phyloP scores from a whole-genome alignment of 1,139 yeast genomes.

The Insectozyma bohioensis region DNA sequence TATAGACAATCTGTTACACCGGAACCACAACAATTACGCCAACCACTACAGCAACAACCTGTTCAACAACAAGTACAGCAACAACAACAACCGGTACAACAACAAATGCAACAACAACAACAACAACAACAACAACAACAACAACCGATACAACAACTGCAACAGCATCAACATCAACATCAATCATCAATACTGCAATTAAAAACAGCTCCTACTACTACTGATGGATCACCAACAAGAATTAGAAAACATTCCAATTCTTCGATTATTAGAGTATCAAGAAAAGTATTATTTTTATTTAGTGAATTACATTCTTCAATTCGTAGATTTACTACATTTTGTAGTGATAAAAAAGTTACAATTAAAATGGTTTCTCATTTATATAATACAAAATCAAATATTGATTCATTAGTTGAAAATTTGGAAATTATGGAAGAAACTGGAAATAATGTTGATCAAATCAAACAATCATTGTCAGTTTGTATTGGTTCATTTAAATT shows the following conservation, averaged over 20 bases:
- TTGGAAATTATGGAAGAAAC: conserved; percentile 57
- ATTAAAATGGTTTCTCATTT: conserved; percentile 57
- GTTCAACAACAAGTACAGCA: too few species aligned
- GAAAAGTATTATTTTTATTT: conserved; percentile 58
- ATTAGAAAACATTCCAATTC: conserved; percentile 19
- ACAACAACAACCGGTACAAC: background rate
- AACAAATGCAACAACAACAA: conserved; percentile 12
- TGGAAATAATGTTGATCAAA: conserved; percentile 30
- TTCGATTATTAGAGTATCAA: conserved; percentile 48
- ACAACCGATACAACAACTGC: conserved; percentile 1
- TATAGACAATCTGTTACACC: background rate
- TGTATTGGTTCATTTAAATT: conserved; percentile 51
- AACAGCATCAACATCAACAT: background rate
- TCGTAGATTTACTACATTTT: conserved; percentile 64
- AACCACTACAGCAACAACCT: background rate
- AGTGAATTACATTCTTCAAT: conserved; percentile 73
- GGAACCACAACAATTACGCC: too few species aligned
- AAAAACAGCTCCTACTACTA: conserved; percentile 1
- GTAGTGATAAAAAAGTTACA: conserved; percentile 61
- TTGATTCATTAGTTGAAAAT: conserved; percentile 58
- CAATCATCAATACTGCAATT: conserved; percentile 1
- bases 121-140: conserved; percentile 1
- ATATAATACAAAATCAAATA: conserved; percentile 56
- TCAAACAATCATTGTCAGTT: conserved; percentile 29
- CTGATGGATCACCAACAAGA: conserved; percentile 12